phyloP scores from a whole-genome alignment of 345 rosid genomes.

The Bruguiera parviflora region DNA sequence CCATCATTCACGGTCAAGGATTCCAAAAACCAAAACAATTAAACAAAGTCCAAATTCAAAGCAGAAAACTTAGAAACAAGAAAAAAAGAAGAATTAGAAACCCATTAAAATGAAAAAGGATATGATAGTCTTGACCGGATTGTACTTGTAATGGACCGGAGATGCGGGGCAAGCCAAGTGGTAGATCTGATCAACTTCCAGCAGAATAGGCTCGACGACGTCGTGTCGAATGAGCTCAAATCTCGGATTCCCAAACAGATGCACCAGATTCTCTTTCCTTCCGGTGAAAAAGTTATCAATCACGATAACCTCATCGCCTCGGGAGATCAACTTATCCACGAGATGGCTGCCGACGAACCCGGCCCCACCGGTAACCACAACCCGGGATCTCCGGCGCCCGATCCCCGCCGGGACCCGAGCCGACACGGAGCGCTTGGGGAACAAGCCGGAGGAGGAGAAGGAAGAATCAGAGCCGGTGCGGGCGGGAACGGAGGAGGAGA shows the following conservation, averaged over 20 bases:
- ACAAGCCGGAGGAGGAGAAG: neutral
- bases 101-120: neutral
- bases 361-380: slow-evolving; percentile 94
- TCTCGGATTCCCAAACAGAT: slow-evolving; percentile 72
- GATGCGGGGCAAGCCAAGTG: slow-evolving; percentile 99
- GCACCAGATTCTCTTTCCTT: slow-evolving; percentile 84
- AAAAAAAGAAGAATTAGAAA: neutral
- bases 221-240: slow-evolving; percentile 95
- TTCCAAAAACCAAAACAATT: slow-evolving; percentile 42
- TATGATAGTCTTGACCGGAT: slow-evolving; percentile 94
- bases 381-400: slow-evolving; percentile 59
- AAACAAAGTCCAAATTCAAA: neutral
- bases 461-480: neutral
- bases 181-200: slow-evolving; percentile 98
- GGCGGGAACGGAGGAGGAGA: slow-evolving; percentile 20
- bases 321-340: slow-evolving; percentile 82
- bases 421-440: slow-evolving; percentile 10
- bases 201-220: slow-evolving; percentile 86
- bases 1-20: neutral
- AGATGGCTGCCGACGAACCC: slow-evolving; percentile 98
- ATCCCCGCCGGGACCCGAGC: slow-evolving; percentile 79
- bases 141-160: slow-evolving; percentile 91
- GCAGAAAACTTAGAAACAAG: neutral
- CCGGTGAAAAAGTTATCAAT: slow-evolving; percentile 95
- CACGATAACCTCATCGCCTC: slow-evolving; percentile 94